Base-by-base conservation (phyloP, 345 rosid genomes). In the Populus ilicifolia region DNA sequence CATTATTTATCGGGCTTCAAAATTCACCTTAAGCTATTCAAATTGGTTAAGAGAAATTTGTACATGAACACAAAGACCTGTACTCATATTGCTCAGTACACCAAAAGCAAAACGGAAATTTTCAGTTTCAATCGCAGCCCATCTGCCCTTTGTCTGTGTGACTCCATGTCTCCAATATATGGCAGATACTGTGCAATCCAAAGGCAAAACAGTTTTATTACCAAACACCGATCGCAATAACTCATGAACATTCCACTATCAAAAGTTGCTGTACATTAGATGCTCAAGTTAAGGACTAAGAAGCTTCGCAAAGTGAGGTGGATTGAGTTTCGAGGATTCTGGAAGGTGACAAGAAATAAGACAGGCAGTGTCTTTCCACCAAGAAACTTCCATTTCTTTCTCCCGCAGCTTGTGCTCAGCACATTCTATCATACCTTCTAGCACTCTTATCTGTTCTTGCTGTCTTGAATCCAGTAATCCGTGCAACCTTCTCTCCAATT, bases 331-430 rank as follows among this genome's bases (percentile, higher is more conserved):
- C 33, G 87, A 81, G 74, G 85, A 75, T 62, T 82, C 83, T 16
- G 82, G 79, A 76, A 84, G 78, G 76, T 87, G 87, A 75, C 76
- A 76, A 65, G 92, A 83, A 54, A 88, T 74, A 48, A 87, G 77
- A 36, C 70, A 70, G 29, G 94, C 97, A 8, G 91, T 89, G 81
- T 87, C 95, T 83, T 87, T 93, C 98, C 95, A 94, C 97, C 90
- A 87, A 13, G 88, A 84, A 65, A 86, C 82, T 89, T 94, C 97
- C 33, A 70, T 66, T 56, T 94, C 95, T 64, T 89, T 90, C 82
- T 88, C 85, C 5, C 36, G 73, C 36, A 93, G 95, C 84, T 79
- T 87, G 54, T 72, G 71, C 63, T 80, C 80, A 52, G 85, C 81
- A 43, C 77, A 71, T 70, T 80, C 83, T 68, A 94, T 73, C 67